These are phyloP conservation scores for Yueomyces sp. DNA, from an alignment of 805 yeast genomes.

Conservation along the genomic window DNA sequence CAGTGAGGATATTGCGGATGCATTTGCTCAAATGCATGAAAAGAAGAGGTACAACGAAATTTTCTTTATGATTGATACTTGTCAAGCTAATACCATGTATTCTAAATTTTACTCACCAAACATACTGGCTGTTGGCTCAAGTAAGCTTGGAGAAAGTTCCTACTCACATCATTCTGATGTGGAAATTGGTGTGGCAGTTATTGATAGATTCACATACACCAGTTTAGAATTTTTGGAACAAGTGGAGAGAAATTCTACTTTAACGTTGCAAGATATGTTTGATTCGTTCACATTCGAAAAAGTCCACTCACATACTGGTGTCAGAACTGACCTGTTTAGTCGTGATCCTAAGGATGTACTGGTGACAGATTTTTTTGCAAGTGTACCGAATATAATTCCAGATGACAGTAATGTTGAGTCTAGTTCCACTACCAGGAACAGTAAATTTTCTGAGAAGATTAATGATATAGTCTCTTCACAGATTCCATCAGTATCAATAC, in stretches of 20 bases:
- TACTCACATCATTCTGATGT: slow-evolving; percentile 93
- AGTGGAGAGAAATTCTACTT: slow-evolving; percentile 59
- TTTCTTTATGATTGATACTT: slow-evolving; percentile 94
- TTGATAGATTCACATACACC: slow-evolving; percentile 89
- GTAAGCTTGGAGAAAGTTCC: slow-evolving; percentile 75
- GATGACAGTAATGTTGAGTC: slow-evolving; percentile 24
- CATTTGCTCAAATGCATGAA: slow-evolving; percentile 93
- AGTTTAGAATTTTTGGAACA: slow-evolving; percentile 79
- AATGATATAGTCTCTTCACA: neutral
- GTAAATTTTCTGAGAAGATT: neutral
- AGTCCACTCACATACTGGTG: slow-evolving; percentile 90
- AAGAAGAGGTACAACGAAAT: slow-evolving; percentile 91
- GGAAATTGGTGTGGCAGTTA: slow-evolving; percentile 94
- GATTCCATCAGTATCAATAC: too few relatives aligned
- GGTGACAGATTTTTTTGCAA: slow-evolving; percentile 90
- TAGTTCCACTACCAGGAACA: neutral
- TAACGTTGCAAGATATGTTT: slow-evolving; percentile 72
- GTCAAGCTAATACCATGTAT: slow-evolving; percentile 98
- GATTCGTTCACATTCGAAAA: slow-evolving; percentile 73
- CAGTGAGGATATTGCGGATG: slow-evolving; percentile 91
- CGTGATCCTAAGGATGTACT: slow-evolving; percentile 50
- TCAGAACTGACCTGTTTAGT: slow-evolving; percentile 63
- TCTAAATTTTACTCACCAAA: slow-evolving; percentile 86
- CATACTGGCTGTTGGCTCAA: slow-evolving; percentile 84
- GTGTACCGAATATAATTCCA: slow-evolving; percentile 66